Evolutionary conservation across 768 basidiomycete genomes (phyloP).

Genomic region (Kwoniella heveanensis): DNA sequence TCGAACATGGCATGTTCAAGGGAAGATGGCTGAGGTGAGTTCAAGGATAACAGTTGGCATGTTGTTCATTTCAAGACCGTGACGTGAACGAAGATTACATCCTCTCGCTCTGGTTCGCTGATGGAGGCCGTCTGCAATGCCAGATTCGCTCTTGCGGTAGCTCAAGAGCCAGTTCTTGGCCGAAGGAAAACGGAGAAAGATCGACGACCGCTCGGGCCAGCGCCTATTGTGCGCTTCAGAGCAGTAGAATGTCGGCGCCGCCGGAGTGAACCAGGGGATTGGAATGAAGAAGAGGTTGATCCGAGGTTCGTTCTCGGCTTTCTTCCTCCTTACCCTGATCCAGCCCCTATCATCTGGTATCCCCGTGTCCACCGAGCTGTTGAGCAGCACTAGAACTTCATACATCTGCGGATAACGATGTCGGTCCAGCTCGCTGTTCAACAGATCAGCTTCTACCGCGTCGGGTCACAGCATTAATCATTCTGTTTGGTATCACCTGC

Average conservation of each 20-base stretch:
- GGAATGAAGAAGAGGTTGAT: conserved; percentile 44
- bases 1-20: conserved; percentile 21
- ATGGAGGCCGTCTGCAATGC: not conserved
- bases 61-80: too few species aligned
- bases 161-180: conserved; percentile 45
- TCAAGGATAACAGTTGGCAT: too few species aligned
- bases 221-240: conserved; percentile 41
- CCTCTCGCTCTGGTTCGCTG: too few species aligned
- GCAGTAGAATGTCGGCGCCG: conserved; percentile 30
- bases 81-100: too few species aligned
- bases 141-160: conserved; percentile 38
- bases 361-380: too few species aligned
- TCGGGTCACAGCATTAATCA: not conserved
- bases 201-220: conserved; percentile 45
- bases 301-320: conserved; percentile 25
- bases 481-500: not conserved
- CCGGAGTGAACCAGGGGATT: conserved; percentile 1
- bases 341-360: too few species aligned
- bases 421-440: too few species aligned
- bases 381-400: too few species aligned
- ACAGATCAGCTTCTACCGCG: not conserved
- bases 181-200: conserved; percentile 50
- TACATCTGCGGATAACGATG: too few species aligned
- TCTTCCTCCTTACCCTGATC: not conserved
- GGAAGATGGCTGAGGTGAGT: conserved; percentile 18